Base-by-base conservation (phyloP, 176 grass and related monocot species). In the Aegilops sharonensis region DNA sequence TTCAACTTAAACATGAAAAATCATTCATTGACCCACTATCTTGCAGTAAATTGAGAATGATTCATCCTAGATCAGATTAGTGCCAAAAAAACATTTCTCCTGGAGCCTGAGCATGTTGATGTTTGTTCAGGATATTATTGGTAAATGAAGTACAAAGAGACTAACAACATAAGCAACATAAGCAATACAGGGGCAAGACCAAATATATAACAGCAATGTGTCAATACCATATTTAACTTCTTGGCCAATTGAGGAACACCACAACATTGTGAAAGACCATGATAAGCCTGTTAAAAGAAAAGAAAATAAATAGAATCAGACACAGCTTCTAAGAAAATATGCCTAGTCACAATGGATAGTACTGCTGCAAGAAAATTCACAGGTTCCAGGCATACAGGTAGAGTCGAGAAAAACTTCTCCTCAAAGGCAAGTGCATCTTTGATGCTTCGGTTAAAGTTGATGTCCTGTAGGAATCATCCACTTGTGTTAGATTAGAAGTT, bases 201-300 rank as follows among this genome's bases (percentile, higher is more conserved):
- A 80, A 18, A 78, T 75, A 61, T 68, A 50, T 65, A 69, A 76
- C 18, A 13, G 21, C 29, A 25, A 70, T 89, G 94, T 92, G 17
- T 5, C 34, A 31, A 75, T 89, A 98, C 96, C 86, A 79, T 88
- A 91, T 98, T 98, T 88, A 98, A 81, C 84, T 95, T 98, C 73
- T 98, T 98, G 68, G 96, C 93, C 84, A 98, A 84, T 64, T 94
- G 96, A 80, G 90, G 92, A 78, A 98, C 88, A 81, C 96, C 96
- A 80, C 93, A 98, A 83, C 91, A 98, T 90, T 98, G 96, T 79
- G 92, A 86, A 62, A 98, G 93, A 84, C 90, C 92, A 86, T 91
- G 64, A 77, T 98, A 98, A 84, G 93, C 96, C 96, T 98, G 81
- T 90, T 83, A 90, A 23, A 89, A 3, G 42, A 81, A 54, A 78